Conservation (phyloP, 352 stramenopile species). For the Phytophthora sp. region DNA sequence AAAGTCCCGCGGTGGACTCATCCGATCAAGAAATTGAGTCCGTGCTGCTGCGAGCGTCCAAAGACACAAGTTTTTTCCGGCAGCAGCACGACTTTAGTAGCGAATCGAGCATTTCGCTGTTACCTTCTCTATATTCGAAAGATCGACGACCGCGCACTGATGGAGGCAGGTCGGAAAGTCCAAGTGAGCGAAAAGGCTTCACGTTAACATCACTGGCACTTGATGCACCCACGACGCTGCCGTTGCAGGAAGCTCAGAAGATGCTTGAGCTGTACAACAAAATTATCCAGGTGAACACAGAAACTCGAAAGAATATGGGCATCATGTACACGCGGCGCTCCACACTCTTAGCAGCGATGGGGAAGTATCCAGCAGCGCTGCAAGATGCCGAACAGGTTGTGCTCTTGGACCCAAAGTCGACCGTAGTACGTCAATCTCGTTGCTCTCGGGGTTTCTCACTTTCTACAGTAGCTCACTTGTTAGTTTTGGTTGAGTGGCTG, state of each 20-base stretch:
- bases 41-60: constrained; percentile 39
- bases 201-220: constrained; percentile 31
- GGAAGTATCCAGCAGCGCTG: constrained; percentile 49
- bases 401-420: constrained; percentile 52
- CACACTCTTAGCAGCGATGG: constrained; percentile 62
- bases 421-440: constrained; percentile 45
- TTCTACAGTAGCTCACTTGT: background rate
- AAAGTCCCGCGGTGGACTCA: background rate
- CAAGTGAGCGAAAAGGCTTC: constrained; percentile 23
- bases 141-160: background rate
- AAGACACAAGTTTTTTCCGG: constrained; percentile 38
- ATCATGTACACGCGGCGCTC: constrained; percentile 64
- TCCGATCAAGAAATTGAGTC: constrained; percentile 31
- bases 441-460: background rate
- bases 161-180: constrained; percentile 9
- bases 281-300: constrained; percentile 56
- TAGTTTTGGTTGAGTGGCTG: background rate
- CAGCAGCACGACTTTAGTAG: constrained; percentile 40
- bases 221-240: constrained; percentile 30
- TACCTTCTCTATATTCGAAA: constrained; percentile 32
- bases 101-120: constrained; percentile 28
- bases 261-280: constrained; percentile 79
- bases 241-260: constrained; percentile 26
- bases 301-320: constrained; percentile 62
- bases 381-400: constrained; percentile 63